Evolutionary conservation across 192 early-diverging fungal species (phyloP), one percentile per base, ranked within the genome.

Genomic region (Diversispora eburnea): DNA sequence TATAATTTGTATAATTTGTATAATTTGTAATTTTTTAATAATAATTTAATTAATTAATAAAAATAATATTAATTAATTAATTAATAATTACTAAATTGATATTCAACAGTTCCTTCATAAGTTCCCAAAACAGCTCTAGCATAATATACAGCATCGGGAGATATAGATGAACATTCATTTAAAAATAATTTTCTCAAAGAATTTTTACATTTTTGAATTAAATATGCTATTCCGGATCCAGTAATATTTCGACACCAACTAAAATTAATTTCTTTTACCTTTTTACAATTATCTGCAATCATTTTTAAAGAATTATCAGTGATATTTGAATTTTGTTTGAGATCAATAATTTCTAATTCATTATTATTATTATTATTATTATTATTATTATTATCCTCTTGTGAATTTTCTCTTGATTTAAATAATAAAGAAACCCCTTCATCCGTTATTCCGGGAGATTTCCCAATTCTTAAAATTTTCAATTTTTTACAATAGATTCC

Each of bases 251-350:
- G 17, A 64, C 62, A 64, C 17, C 15, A 64, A 33, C 15, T 64
- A 17, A 64, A 17, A n/a, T 64, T 64, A 46, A 20, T 8, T 17
- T 19, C 41, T 7, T 13, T 64, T 7, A 64, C 17, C 17, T 45
- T 46, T 8, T 20, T 19, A 45, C 41, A 64, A 47, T n/a, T 3
- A 4, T 42, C 17, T 2, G 22, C 42, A 41, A 64, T 45, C 8
- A 17, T 45, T 45, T 19, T 64, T 17, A 64, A 64, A 5, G 62
- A 20, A 33, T 46, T n/a, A 43, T 64, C 62, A 3, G 62, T 64
- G 5, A 64, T 64, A 17, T 64, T 64, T 60, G 58, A 60, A 64
- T 64, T 64, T 46, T 25, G 15, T 46, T 47, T 19, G 8, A 64
- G 46, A 19, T 64, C 62, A 64, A 64, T 64, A 4, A 46, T n/a